A percentile compares a stretch with the other conserved stretches of the same genome.
Conservation (phyloP, 164 flowering plant species). For the Sextonia rubra region DNA sequence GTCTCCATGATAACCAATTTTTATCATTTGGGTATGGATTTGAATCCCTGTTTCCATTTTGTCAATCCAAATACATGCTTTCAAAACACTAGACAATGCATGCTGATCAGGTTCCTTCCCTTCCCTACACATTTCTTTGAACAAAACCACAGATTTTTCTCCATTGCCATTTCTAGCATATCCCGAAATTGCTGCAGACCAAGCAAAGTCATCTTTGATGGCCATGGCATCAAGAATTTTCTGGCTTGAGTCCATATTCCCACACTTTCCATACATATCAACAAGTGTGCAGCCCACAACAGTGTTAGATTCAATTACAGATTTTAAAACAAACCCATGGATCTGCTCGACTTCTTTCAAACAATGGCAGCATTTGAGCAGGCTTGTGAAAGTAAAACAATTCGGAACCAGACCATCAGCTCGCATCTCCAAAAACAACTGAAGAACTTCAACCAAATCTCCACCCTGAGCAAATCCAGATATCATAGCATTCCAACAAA, state of each 20-base stretch:
- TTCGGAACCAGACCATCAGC: slow-evolving; percentile 23
- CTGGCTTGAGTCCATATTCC: background rate
- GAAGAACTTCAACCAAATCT: slow-evolving; percentile 12
- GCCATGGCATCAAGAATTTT: background rate
- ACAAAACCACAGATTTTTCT: background rate
- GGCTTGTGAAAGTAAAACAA: slow-evolving; percentile 27
- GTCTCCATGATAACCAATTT: background rate
- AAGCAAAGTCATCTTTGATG: background rate
- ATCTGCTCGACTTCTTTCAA: slow-evolving; percentile 23
- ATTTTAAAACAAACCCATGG: slow-evolving; percentile 16
- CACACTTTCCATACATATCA: background rate
- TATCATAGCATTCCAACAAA: slow-evolving; percentile 52
- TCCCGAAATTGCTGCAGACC: background rate
- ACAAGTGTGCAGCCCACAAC: background rate
- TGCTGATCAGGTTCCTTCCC: background rate
- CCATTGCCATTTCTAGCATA: background rate
- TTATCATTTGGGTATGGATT: background rate
- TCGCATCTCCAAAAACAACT: slow-evolving; percentile 19
- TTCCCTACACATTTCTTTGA: background rate
- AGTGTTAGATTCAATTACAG: background rate
- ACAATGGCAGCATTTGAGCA: slow-evolving; percentile 24
- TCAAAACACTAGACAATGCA: background rate
- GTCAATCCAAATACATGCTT: background rate
- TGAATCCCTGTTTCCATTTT: background rate
- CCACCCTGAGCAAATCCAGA: slow-evolving; percentile 31